Conservation (phyloP, 106 monocot genomes). For the Cymbidium sinense region DNA sequence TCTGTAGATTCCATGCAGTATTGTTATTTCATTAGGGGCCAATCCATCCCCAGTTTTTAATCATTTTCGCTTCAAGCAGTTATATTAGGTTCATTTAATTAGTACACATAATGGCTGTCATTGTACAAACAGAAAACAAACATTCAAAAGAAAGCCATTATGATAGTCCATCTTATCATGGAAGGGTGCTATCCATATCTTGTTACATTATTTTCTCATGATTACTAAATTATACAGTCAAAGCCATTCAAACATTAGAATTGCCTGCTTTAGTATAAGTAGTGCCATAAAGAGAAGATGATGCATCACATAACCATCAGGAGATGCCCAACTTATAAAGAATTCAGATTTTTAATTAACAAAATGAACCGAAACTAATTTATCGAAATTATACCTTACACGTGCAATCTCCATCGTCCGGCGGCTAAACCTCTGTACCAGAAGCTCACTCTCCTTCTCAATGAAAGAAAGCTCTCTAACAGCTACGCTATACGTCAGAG, state of each 20-base stretch:
- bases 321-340: neutral
- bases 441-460: conserved; percentile 62
- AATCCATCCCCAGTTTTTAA: too few species aligned
- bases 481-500: conserved; percentile 52
- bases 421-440: conserved; percentile 48
- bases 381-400: conserved; percentile 29
- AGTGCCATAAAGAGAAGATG: neutral
- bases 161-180: too few species aligned
- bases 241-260: neutral
- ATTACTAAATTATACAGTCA: neutral
- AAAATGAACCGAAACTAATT: neutral
- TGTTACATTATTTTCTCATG: too few species aligned
- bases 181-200: too few species aligned
- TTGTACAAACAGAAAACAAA: too few species aligned
- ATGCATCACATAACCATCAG: neutral
- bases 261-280: neutral
- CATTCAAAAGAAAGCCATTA: too few species aligned
- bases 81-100: too few species aligned
- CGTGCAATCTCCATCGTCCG: conserved; percentile 20
- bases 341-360: neutral
- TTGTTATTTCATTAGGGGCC: too few species aligned
- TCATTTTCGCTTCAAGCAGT: too few species aligned
- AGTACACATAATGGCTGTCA: too few species aligned
- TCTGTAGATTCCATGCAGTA: too few species aligned
- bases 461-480: conserved; percentile 70